phyloP scores from a whole-genome alignment of 768 basidiomycete genomes.

The Pleurotus djamor region DNA sequence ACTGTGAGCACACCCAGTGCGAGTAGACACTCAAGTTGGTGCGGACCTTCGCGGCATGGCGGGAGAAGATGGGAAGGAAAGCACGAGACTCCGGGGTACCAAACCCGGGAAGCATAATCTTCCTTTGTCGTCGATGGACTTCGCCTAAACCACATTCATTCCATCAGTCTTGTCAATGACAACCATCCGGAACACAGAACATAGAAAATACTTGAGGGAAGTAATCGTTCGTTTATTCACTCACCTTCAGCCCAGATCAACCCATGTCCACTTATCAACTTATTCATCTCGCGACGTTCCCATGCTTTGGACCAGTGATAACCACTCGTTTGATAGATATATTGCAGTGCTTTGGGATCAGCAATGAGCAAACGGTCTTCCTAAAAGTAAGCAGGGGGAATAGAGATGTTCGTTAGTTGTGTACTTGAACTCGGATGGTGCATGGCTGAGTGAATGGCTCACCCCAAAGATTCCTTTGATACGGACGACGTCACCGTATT shows the following conservation, averaged over 20 bases:
- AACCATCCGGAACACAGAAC: background rate
- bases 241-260: conserved; percentile 1
- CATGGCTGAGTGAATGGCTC: background rate
- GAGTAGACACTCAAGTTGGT: background rate
- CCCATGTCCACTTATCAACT: conserved; percentile 12
- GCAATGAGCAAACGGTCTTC: conserved; percentile 27
- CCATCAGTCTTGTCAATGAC: background rate
- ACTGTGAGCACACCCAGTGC: background rate
- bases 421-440: no score
- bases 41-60: conserved; percentile 12
- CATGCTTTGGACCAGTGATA: conserved; percentile 26
- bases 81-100: conserved; percentile 22
- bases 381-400: conserved; percentile 11
- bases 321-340: conserved; percentile 24
- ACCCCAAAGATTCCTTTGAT: conserved; percentile 18
- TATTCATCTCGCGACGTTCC: conserved; percentile 16
- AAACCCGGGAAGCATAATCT: conserved; percentile 2
- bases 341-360: conserved; percentile 31
- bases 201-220: background rate
- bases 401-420: background rate
- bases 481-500: conserved; percentile 24
- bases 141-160: background rate
- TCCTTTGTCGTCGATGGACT: conserved; percentile 1
- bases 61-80: conserved; percentile 25
- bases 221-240: no score